Evolutionary conservation across 768 basidiomycete species (phyloP).

Genomic region (Russula dissimulans): DNA sequence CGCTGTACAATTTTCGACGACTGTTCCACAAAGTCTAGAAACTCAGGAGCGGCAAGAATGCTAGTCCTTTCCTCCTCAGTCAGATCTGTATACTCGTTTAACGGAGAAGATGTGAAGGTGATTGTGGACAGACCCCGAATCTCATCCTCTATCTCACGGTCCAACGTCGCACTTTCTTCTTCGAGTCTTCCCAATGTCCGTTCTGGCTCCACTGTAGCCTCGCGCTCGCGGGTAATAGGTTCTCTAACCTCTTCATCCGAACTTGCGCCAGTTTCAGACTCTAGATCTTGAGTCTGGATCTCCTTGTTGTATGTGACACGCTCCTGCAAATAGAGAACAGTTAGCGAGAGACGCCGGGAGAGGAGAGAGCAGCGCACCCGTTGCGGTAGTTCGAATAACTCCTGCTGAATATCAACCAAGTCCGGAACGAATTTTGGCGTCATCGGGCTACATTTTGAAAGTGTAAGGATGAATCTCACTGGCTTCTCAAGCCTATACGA

Average conservation of each 20-base stretch:
- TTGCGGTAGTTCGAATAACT: conserved; percentile 82
- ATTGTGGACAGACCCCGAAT: conserved; percentile 51
- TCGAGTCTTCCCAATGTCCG: conserved; percentile 65
- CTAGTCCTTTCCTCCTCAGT: conserved; percentile 77
- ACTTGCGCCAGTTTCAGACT: conserved; percentile 39
- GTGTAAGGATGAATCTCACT: background rate
- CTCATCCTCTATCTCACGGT: conserved; percentile 79
- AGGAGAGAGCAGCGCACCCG: conserved; percentile 42
- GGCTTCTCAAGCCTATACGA: conserved; percentile 20
- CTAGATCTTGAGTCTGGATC: conserved; percentile 65
- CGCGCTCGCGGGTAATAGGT: conserved; percentile 57
- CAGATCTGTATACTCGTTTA: conserved; percentile 44
- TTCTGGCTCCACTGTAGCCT: conserved; percentile 55
- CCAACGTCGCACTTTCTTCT: conserved; percentile 74
- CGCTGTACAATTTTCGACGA: conserved; percentile 93
- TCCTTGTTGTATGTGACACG: conserved; percentile 79
- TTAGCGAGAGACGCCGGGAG: background rate
- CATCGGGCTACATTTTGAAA: conserved; percentile 37
- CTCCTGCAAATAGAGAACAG: conserved; percentile 37
- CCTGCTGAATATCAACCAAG: conserved; percentile 82
- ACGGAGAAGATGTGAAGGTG: background rate
- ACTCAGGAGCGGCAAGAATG: conserved; percentile 83
- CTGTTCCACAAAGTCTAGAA: conserved; percentile 87
- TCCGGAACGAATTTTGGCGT: conserved; percentile 62
- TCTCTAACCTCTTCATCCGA: conserved; percentile 71